Conservation (phyloP, 257 asterid species). For the Penstemon newberryi region DNA sequence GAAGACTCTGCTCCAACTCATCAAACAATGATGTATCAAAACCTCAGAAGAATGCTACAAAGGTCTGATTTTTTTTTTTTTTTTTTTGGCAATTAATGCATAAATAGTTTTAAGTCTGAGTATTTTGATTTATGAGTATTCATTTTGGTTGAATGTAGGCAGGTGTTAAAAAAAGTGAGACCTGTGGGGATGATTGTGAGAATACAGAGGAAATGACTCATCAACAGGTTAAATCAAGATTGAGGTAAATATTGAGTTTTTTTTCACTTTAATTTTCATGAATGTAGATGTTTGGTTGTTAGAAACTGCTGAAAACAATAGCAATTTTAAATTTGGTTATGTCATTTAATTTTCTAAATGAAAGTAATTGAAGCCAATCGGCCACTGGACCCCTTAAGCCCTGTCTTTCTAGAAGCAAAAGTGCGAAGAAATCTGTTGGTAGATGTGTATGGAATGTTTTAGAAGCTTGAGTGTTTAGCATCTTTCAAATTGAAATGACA, state of each 20-base stretch:
- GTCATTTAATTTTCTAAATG: not conserved
- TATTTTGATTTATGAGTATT: not conserved
- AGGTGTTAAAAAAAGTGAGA: constrained; percentile 27
- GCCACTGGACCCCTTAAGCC: no score
- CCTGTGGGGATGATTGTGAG: constrained; percentile 43
- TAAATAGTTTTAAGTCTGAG: no score
- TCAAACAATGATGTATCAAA: constrained; percentile 29
- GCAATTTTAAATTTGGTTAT: not conserved
- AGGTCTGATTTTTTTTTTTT: constrained; percentile 21
- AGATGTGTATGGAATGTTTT: no score
- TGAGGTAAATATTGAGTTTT: constrained; percentile 58
- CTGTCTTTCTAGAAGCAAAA: not conserved
- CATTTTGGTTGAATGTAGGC: constrained; percentile 39
- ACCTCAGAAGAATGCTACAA: constrained; percentile 28
- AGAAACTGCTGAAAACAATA: not conserved
- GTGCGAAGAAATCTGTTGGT: no score
- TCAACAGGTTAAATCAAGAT: constrained; percentile 60
- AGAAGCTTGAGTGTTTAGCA: no score
- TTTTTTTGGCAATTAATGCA: not conserved
- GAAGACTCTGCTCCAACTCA: constrained; percentile 35
- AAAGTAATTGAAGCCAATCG: not conserved
- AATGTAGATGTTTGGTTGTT: not conserved
- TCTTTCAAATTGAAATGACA: not conserved
- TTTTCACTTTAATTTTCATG: not conserved
- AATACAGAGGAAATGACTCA: constrained; percentile 61